Base-by-base conservation (phyloP, 1,284 basidiomycete genomes). In the Filobasidium uniguttulatum region DNA sequence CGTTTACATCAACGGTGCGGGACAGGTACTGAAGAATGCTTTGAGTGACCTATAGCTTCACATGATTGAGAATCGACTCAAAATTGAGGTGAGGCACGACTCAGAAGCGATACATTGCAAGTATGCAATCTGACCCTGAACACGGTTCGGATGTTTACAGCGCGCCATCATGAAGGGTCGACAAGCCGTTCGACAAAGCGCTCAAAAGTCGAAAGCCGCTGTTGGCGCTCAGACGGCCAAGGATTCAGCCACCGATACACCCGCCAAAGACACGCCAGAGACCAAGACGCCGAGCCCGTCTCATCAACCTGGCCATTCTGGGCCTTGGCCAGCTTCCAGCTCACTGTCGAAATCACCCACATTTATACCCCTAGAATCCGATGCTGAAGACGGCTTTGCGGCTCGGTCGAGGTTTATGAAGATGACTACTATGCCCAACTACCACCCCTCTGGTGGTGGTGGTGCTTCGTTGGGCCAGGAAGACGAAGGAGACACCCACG, bases 21-120 rank as follows among this genome's bases (percentile, higher is more conserved):
- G 31, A 22, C 17, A 20, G 23, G 4, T 40, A 6, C 3, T 19
- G 23, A 8, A 30, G 34, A 34, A 12, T 17, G 37, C 19, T 5
- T 40, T 3, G 36, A 46, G 14, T 35, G 28, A 43, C n/a, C 30
- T 25, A 28, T 56, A 89, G 86, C 69, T 91, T 10, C 86, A 87
- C 59, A 93, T 96, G 77, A 85, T 93, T 48, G 78, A 83, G 60
- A 94, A 96, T 62, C 75, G 90, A 26, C 73, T 78, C 54, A 66
- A 64, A 35, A 67, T 64, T 34, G 69, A 66, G 59, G 64, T 65
- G 38, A 52, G 62, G 38, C 7, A 10, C 5, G 8, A 5, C 9
- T 17, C 12, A n/a, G n/a, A n/a, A n/a, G n/a, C n/a, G n/a, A n/a
- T n/a, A n/a, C n/a, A n/a, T 19, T 43, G 22, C 28, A 5, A 26